Base-by-base conservation (phyloP, 2,329 filamentous ascomycete genomes). In the Neonectria coccinea region DNA sequence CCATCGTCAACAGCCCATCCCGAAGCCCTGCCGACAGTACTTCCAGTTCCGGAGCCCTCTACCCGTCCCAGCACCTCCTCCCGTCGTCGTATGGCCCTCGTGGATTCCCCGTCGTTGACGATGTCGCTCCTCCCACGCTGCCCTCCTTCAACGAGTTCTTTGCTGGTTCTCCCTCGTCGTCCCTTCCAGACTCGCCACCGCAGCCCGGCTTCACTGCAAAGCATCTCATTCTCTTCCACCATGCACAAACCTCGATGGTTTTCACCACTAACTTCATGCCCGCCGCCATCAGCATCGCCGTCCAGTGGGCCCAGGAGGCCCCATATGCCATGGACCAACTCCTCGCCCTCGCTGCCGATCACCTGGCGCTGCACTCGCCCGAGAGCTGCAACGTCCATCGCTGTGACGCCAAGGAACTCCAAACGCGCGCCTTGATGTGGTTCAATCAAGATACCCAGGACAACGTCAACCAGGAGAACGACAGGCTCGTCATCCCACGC, bases 241-340 rank as follows among this genome's bases (percentile, higher is more conserved):
- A 83, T 59, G 75, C 78, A 12, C 70, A 74, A 27, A 73, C 68
- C 8, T 56, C 65, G 31, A 72, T 77, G 66, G 62, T 70, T 20
- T 66, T 73, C 52, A 67, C 73, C 52, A 58, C 54, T 18, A 72
- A 60, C 20, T 70, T 67, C 50, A 68, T 65, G 9, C 64, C 71
- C 14, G 61, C 66, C 29, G 64, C 79, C 47, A 42, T 78, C n/a
- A 72, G 77, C 36, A 69, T 81, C 31, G 74, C 74, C 50, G 66
- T 80, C 27, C 73, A 69, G 16, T 73, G 77, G 53, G 77, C 77
- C 9, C 64, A 77, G 7, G 68, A 75, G 31, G 74, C 75, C 3
- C 83, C 81, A 1, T 85, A 82, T 58, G 77, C 84, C 4, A 79
- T 85, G 65, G 82, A 85, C 60, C 77, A 84, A 67, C 51, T 84